Evolutionary conservation across 1,139 yeast species (phyloP), one percentile per base, ranked within the genome.

Genomic region (Magnusiomyces magnusii): DNA sequence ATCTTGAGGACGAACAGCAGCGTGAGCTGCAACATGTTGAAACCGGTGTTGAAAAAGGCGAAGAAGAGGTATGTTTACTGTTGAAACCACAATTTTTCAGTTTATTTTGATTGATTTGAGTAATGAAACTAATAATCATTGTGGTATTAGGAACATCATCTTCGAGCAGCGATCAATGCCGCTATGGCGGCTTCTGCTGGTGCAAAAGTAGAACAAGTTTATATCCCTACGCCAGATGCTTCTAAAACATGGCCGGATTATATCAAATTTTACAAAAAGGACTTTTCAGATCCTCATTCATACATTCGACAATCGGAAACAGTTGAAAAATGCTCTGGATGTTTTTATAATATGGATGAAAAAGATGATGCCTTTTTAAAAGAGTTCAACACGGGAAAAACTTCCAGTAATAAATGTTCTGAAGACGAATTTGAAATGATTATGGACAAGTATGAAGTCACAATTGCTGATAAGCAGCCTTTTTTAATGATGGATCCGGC

Each of bases 141-240:
- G n/a, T n/a, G n/a, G n/a, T 21, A 17, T 31, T 53, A 60, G 70
- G 99, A 93, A 73, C 96, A 89, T 57, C 99, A 93, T 80, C 79
- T 93, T 64, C 96, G 92, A 72, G 92, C 88, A 63, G 97, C 93
- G 52, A 86, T 87, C 63, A 83, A 84, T 71, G 91, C 93, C 2
- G 84, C 90, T 1, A 47, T 60, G 13, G 84, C 82, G 61, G 87
- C 86, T 2, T 78, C 83, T 53, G 67, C 78, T 47, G 82, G 80
- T 60, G 80, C 78, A 17, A 78, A 81, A 61, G 81, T 78, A 19
- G 80, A 81, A 56, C 83, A 84, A 60, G 86, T 89, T 28, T 93
- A 87, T 71, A 95, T 93, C 67, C 99, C 99, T 1, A 93, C 99
- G 0, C 99, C 99, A 0, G 96, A 91, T 76, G 98, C 99, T 1